Evolutionary conservation across 139 green algal genomes (phyloP), one percentile per base, ranked within the genome.

Genomic region (Axilococcus clingmanii): DNA sequence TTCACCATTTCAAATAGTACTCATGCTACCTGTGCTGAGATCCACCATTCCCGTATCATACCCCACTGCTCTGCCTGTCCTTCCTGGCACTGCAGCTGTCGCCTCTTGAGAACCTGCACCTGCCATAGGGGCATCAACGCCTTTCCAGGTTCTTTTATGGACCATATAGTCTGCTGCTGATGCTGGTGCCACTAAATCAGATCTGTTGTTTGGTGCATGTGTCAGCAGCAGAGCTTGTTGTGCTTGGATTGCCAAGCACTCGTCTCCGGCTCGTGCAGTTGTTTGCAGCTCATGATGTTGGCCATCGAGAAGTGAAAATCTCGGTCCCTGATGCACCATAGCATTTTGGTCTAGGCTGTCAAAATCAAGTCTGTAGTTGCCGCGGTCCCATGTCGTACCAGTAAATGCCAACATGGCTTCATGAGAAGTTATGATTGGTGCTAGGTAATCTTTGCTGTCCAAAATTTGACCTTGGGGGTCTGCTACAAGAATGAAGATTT

Each of bases 381-480:
- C 22, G 5, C 49, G 46, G 4, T 65, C 59, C 57, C 57, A 76
- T 27, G 48, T 44, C 11, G 4, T 20, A 30, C 40, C 38, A 25
- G 56, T 31, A 16, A 84, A 79, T 12, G 85, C 84, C 27, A 87
- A 59, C 25, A 75, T 50, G 1, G 89, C 90, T 66, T 97, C 90
- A 46, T 80, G 81, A 0, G 87, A 86, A 0, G 85, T 95, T 56
- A 96, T 84, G 57, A 97, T 72, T 5, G 90, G 89, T 11, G 82
- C 78, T 38, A 93, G 66, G 55, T 83, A 97, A 11, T 95, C 82
- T 55, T 83, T 86, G 59, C 61, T 76, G 59, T 95, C 89, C 37
- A 96, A 67, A 17, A 96, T 72, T 48, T 65, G 57, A 35, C 49
- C 49, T n/a, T 57, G 49, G 22, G 49, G 49, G 60, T 76, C 74